Percentiles rank a stretch among this genome's conserved stretches.
Evolutionary conservation across 192 early-diverging fungal species (phyloP).

Genomic region (Tieghemiomyces parasiticus): DNA sequence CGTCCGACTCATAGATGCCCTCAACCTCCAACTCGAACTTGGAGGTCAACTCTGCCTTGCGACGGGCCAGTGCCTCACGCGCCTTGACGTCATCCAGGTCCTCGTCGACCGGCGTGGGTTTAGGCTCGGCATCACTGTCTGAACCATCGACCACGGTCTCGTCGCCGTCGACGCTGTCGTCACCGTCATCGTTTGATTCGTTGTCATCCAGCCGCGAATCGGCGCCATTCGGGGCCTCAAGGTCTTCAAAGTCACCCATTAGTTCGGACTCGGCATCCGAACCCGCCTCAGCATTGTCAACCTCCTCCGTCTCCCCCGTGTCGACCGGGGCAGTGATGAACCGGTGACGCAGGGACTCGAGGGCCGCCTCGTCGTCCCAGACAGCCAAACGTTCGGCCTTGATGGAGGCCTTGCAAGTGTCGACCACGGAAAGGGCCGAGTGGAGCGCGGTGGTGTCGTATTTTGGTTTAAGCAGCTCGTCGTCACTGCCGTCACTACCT

Average conservation of each 20-base stretch:
- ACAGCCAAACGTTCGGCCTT: constrained; percentile 37
- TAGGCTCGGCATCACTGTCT: constrained; percentile 14
- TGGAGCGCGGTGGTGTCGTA: constrained; percentile 17
- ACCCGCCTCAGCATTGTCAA: constrained; percentile 19
- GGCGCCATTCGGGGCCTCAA: constrained; percentile 25
- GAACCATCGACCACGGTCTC: constrained; percentile 8
- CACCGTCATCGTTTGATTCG: constrained; percentile 23
- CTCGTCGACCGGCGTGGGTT: constrained; percentile 18
- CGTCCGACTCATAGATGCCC: constrained; percentile 54
- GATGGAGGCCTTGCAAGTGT: constrained; percentile 54
- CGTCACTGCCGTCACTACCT: constrained; percentile 34
- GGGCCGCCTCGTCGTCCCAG: constrained; percentile 47
- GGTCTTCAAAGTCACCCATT: constrained; percentile 12
- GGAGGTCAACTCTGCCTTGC: constrained; percentile 64
- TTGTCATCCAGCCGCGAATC: too few species aligned
- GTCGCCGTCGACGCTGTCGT: constrained; percentile 5
- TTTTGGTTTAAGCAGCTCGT: constrained; percentile 42
- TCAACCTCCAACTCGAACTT: constrained; percentile 12
- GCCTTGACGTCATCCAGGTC: constrained; percentile 41
- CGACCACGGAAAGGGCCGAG: constrained; percentile 29
- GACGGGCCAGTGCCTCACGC: constrained; percentile 52
- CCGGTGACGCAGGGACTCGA: constrained; percentile 53
- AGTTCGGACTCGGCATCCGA: neutral
- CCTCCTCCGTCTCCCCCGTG: too few species aligned
- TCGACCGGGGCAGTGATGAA: constrained; percentile 61